Base-by-base conservation (phyloP, 495 filamentous ascomycete genomes). In the Hyaloscypha variabilis region DNA sequence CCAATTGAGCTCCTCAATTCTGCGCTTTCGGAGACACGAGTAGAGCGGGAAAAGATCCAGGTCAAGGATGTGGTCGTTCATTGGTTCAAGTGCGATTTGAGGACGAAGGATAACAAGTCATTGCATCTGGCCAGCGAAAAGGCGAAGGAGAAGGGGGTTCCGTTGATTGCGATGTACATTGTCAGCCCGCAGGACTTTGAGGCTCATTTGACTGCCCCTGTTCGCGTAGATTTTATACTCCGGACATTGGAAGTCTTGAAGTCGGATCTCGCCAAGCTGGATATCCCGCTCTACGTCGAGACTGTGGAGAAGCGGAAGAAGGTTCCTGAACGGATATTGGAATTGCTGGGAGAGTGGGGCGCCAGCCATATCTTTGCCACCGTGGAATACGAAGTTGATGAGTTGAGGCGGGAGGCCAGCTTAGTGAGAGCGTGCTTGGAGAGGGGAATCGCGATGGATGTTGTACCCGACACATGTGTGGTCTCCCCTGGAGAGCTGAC, bases 21-120 rank as follows among this genome's bases (percentile, higher is more conserved):
- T 4, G 84, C 87, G 0, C 81, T 87, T 19, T 67, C 75, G 28
- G 83, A 85, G 8, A 90, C 87, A 1, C 70, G 74, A 0, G 62
- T 75, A 1, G 67, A 67, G n/a, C 78, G 87, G 0, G 67, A 75
- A 28, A 71, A 76, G 0, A 78, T 88, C 3, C 62, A 72, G 10
- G 76, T 84, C 2, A 83, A 83, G 36, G 79, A 85, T 29, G 87
- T 88, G 0, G 91, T 97, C 0, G 85, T 97, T 6, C 91, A 96
- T 77, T 96, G 94, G 94, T 96, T 94, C 78, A 95, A 96, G 74
- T 87, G 85, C 62, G 93, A 97, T 74, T 76, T 97, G 55, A 81
- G 94, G 6, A 79, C 83, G 1, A 70, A 77, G 6, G 94, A 97
- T 70, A 97, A 97, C 69, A 88, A 87, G 21, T 87, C 87, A 0